Evolutionary conservation across 2,329 filamentous ascomycete genomes (phyloP).

Genomic region (Stagonosporopsis chrysanthemi): DNA sequence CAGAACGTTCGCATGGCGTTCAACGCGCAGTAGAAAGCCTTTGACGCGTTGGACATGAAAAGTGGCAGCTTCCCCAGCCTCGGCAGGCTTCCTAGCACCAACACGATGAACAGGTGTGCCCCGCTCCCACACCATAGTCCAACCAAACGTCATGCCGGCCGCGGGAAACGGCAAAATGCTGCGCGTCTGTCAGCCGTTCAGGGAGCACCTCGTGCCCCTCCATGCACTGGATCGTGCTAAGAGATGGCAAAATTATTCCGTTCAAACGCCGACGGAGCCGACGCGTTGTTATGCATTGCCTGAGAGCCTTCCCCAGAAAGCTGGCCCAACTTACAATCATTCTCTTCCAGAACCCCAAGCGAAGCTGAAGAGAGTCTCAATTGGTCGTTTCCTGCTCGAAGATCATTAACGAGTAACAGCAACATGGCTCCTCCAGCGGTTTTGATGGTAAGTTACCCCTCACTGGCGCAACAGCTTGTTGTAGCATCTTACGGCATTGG

Average conservation of each 20-base stretch:
- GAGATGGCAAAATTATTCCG: constrained; percentile 38
- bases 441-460: constrained; percentile 52
- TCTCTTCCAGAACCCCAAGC: constrained; percentile 1
- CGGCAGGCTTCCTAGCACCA: constrained; percentile 2
- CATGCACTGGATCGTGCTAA: constrained; percentile 19
- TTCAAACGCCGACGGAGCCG: constrained; percentile 38
- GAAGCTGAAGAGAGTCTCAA: constrained; percentile 14
- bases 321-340: constrained; percentile 8
- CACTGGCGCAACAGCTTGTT: constrained; percentile 16
- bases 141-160: constrained; percentile 28
- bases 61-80: constrained; percentile 12
- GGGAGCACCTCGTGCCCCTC: constrained; percentile 37
- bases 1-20: constrained; percentile 4
- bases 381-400: constrained; percentile 4
- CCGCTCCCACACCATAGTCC: constrained; percentile 12
- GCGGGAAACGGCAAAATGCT: constrained; percentile 41
- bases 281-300: constrained; percentile 16
- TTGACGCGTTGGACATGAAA: constrained; percentile 6
- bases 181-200: constrained; percentile 23
- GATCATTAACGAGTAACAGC: constrained; percentile 12
- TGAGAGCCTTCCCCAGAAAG: constrained; percentile 14
- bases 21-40: neutral
- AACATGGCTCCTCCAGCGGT: constrained; percentile 60
- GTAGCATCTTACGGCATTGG: neutral
- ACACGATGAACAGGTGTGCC: neutral